Conservation (phyloP, 1,139 yeast genomes). For the Suhomyces chickasaworum region DNA sequence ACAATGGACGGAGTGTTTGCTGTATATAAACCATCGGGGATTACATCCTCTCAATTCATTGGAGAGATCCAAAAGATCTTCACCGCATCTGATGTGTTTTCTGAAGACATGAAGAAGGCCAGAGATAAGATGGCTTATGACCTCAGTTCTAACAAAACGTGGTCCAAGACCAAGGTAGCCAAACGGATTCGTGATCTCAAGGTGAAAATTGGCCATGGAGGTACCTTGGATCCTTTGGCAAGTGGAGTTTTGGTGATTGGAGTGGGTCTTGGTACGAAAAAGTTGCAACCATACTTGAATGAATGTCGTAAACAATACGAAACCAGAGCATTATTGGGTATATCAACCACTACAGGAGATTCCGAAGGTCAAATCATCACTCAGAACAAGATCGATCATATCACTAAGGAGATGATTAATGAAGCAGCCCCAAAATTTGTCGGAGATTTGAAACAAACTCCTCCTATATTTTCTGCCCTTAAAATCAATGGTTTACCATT, state of each 20-base stretch:
- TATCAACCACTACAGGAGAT: conserved; percentile 92
- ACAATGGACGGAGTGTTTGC: conserved; percentile 89
- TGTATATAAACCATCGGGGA: conserved; percentile 85
- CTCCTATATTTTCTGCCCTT: conserved; percentile 92
- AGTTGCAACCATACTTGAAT: conserved; percentile 66
- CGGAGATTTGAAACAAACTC: conserved; percentile 84
- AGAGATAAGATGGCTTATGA: conserved; percentile 33
- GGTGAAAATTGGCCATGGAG: conserved; percentile 96
- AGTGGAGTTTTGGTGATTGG: conserved; percentile 92
- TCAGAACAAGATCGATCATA: conserved; percentile 56
- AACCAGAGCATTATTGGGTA: conserved; percentile 83
- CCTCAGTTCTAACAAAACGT: conserved; percentile 49
- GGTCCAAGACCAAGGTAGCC: conserved; percentile 45
- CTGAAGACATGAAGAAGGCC: conserved; percentile 51
- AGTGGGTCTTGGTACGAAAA: conserved; percentile 85
- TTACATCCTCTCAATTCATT: conserved; percentile 76
- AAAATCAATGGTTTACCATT: conserved; percentile 94
- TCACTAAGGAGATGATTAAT: conserved; percentile 56
- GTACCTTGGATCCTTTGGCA: conserved; percentile 94
- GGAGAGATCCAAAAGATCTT: conserved; percentile 64
- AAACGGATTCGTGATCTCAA: conserved; percentile 55
- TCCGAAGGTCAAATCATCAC: conserved; percentile 80
- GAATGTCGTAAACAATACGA: conserved; percentile 79
- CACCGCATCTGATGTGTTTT: conserved; percentile 61
- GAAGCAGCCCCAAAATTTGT: conserved; percentile 60